A percentile compares a stretch with the other conserved stretches of the same genome.
phyloP scores from a whole-genome alignment of 495 filamentous ascomycete species.

The Podospora didyma region DNA sequence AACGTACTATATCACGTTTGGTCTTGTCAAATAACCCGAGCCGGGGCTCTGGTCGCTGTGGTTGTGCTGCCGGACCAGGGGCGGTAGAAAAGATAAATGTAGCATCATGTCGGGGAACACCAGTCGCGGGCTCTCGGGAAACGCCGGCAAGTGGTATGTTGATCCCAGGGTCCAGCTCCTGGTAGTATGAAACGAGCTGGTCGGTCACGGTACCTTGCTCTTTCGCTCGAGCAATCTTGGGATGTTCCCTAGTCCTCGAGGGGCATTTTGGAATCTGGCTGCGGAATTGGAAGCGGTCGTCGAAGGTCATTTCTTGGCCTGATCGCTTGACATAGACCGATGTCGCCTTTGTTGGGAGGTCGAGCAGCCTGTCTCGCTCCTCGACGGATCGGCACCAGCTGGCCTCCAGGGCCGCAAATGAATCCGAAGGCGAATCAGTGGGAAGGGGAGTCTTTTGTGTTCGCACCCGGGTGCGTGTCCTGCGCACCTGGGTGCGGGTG shows the following conservation, averaged over 20 bases:
- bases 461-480: neutral
- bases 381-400: slow-evolving; percentile 3
- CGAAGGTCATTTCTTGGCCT: slow-evolving; percentile 7
- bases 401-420: slow-evolving; percentile 1
- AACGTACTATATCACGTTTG: neutral
- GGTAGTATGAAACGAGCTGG: slow-evolving; percentile 16
- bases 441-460: neutral
- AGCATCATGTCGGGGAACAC: too few species aligned
- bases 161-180: slow-evolving; percentile 6
- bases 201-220: slow-evolving; percentile 6
- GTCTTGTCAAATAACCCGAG: neutral
- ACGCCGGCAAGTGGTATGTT: slow-evolving; percentile 29
- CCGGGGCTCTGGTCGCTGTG: neutral
- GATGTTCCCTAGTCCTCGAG: slow-evolving; percentile 11
- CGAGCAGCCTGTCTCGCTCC: slow-evolving; percentile 18
- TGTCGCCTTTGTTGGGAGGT: slow-evolving; percentile 13
- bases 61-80: too few species aligned
- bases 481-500: neutral
- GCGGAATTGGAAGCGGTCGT: slow-evolving; percentile 13
- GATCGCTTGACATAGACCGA: slow-evolving; percentile 10
- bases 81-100: neutral
- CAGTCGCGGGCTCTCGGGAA: neutral
- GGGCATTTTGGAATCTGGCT: neutral
- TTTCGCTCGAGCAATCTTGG: slow-evolving; percentile 17
- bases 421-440: neutral